Evolutionary conservation across 805 yeast genomes (phyloP).

Genomic region (Candida oleophila): DNA sequence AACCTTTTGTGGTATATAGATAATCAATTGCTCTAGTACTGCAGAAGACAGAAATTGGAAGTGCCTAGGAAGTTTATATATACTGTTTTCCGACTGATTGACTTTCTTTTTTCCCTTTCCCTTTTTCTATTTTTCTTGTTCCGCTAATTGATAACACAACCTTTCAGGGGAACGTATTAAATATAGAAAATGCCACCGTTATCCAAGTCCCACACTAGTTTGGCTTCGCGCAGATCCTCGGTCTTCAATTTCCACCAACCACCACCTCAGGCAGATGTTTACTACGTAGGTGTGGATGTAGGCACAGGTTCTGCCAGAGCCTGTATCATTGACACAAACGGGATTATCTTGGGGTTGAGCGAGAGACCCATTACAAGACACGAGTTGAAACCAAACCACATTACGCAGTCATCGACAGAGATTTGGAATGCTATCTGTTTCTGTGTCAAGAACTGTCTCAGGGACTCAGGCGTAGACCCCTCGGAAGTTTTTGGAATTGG

Average conservation of each 20-base stretch:
- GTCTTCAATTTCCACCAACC: slow-evolving; percentile 36
- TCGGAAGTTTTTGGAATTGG: slow-evolving; percentile 79
- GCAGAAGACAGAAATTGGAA: too few relatives aligned
- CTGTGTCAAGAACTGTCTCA: slow-evolving; percentile 73
- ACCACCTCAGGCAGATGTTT: slow-evolving; percentile 44
- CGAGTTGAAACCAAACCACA: slow-evolving; percentile 68
- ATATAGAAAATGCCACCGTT: slow-evolving; percentile 6
- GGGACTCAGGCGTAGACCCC: slow-evolving; percentile 74
- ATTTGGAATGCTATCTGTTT: slow-evolving; percentile 87
- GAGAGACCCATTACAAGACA: slow-evolving; percentile 78
- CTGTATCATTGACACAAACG: slow-evolving; percentile 79
- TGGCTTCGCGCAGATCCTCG: slow-evolving; percentile 38
- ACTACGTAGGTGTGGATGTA: slow-evolving; percentile 84
- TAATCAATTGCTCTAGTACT: not conserved
- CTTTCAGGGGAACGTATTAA: too few relatives aligned
- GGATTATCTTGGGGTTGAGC: slow-evolving; percentile 75
- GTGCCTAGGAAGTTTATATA: too few relatives aligned
- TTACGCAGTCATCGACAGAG: slow-evolving; percentile 86
- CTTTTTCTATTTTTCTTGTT: too few relatives aligned
- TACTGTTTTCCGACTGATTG: too few relatives aligned
- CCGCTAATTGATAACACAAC: too few relatives aligned
- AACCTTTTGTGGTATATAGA: too few relatives aligned
- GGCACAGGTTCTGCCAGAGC: slow-evolving; percentile 99
- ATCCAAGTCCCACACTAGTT: slow-evolving; percentile 38
- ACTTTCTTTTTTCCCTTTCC: too few relatives aligned